Percentiles rank a stretch among this genome's conserved stretches.
phyloP scores from a whole-genome alignment of 805 yeast genomes.

The Kazachstania psychrophila region DNA sequence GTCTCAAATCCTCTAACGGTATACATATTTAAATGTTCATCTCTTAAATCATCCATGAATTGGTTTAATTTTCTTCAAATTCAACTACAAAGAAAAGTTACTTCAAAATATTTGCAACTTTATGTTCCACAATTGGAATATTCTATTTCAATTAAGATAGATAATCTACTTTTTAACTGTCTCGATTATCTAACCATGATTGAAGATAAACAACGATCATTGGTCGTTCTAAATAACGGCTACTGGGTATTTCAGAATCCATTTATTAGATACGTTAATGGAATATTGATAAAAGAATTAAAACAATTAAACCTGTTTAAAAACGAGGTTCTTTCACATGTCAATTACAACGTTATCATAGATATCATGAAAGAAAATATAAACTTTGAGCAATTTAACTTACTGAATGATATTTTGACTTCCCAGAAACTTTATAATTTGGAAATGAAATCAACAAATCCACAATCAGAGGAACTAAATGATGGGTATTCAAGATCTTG shows the following conservation, averaged over 20 bases:
- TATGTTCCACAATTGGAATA: slow-evolving; percentile 35
- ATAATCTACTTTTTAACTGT: slow-evolving; percentile 7
- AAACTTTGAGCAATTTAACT: too few relatives aligned
- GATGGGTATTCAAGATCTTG: too few relatives aligned
- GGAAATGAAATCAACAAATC: too few relatives aligned
- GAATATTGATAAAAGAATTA: slow-evolving; percentile 30
- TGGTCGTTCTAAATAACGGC: slow-evolving; percentile 15
- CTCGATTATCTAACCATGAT: slow-evolving; percentile 7
- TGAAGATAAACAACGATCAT: slow-evolving; percentile 10
- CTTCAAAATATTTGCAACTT: slow-evolving; percentile 38
- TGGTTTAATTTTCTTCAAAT: slow-evolving; percentile 57
- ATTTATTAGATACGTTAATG: slow-evolving; percentile 17
- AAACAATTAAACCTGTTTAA: too few relatives aligned
- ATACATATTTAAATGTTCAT: slow-evolving; percentile 49
- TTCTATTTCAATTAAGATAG: slow-evolving; percentile 21
- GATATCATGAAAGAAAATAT: too few relatives aligned
- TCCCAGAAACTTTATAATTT: too few relatives aligned
- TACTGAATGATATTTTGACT: too few relatives aligned
- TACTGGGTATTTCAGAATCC: slow-evolving; percentile 19
- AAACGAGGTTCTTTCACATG: too few relatives aligned
- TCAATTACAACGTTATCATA: too few relatives aligned
- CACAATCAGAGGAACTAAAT: too few relatives aligned
- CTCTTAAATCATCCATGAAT: slow-evolving; percentile 43
- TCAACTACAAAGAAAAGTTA: slow-evolving; percentile 36
- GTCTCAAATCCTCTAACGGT: slow-evolving; percentile 22